These are phyloP conservation scores for Hylodesmum podocarpum DNA, from an alignment of 306 rosid genomes.

Conservation along the genomic window DNA sequence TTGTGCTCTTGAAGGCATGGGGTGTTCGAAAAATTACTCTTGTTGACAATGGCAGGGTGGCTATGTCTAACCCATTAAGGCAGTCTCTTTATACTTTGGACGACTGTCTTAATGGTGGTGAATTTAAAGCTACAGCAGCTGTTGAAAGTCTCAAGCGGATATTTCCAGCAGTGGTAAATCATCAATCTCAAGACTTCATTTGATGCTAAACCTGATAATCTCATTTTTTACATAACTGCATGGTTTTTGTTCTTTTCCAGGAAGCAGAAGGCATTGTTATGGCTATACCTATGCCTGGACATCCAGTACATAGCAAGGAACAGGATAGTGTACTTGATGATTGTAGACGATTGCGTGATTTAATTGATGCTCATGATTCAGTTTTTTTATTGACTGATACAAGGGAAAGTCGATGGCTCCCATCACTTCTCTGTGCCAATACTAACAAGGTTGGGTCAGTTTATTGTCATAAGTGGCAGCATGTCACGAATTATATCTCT, in stretches of 20 bases:
- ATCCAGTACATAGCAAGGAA: constrained; percentile 73
- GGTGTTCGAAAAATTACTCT: constrained; percentile 89
- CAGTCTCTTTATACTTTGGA: constrained; percentile 95
- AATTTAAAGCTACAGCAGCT: constrained; percentile 82
- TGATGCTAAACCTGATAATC: not conserved
- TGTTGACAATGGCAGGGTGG: constrained; percentile 86
- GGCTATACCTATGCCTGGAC: constrained; percentile 99
- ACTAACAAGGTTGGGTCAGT: constrained; percentile 67
- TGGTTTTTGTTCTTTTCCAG: constrained; percentile 38
- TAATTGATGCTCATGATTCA: constrained; percentile 79
- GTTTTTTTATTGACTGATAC: constrained; percentile 94
- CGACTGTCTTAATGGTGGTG: constrained; percentile 92
- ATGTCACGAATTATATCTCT: not conserved
- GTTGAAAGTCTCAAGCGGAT: constrained; percentile 77
- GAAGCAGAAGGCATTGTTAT: constrained; percentile 90
- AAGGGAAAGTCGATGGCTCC: constrained; percentile 99
- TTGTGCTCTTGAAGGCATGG: constrained; percentile 75
- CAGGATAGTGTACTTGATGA: constrained; percentile 65
- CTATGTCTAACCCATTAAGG: constrained; percentile 97
- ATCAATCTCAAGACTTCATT: constrained; percentile 16
- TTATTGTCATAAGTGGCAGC: constrained; percentile 7
- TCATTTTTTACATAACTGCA: constrained; percentile 21
- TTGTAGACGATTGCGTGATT: constrained; percentile 65
- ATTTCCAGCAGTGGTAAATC: constrained; percentile 91
- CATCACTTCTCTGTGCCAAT: constrained; percentile 90